Percentiles rank a stretch among this genome's conserved stretches.
Conservation (phyloP, 176 grass and related monocot genomes). For the Hsuehochloa calcarea region DNA sequence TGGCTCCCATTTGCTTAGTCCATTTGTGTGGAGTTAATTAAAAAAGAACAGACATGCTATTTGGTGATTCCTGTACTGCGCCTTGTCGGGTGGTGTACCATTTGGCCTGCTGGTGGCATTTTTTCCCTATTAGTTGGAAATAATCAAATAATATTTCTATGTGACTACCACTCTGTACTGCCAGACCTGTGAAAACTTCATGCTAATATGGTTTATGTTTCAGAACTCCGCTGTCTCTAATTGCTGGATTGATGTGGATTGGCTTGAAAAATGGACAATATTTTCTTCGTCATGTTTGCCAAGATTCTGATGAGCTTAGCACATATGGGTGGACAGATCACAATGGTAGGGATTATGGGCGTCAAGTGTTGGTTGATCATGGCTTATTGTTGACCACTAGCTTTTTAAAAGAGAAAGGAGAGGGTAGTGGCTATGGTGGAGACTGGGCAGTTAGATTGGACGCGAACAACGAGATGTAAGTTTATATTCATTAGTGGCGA, state of each 20-base stretch:
- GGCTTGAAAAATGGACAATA: conserved; percentile 79
- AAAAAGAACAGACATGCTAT: not conserved
- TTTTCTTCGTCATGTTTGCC: conserved; percentile 86
- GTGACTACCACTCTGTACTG: not conserved
- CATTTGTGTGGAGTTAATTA: not conserved
- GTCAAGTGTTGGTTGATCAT: conserved; percentile 73
- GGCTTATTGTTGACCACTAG: conserved; percentile 66
- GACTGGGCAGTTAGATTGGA: conserved; percentile 87
- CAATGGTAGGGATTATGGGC: conserved; percentile 89
- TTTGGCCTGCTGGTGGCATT: not conserved
- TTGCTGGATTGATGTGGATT: conserved; percentile 97
- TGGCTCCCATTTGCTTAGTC: not conserved
- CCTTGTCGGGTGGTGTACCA: not conserved
- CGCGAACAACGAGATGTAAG: conserved; percentile 51
- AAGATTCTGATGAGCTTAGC: conserved; percentile 92
- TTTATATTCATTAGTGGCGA: conserved; percentile 21
- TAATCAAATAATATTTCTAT: conserved; percentile 18
- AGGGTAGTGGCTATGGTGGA: conserved; percentile 80
- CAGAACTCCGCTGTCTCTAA: conserved; percentile 75
- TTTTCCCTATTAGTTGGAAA: conserved; percentile 27
- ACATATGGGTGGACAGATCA: conserved; percentile 87
- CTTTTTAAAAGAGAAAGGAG: conserved; percentile 90
- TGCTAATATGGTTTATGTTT: conserved; percentile 39
- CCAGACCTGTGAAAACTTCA: conserved; percentile 21
- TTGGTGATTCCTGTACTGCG: not conserved